Base-by-base conservation (phyloP, 257 asterid species). In the Jacaranda mimosifolia region DNA sequence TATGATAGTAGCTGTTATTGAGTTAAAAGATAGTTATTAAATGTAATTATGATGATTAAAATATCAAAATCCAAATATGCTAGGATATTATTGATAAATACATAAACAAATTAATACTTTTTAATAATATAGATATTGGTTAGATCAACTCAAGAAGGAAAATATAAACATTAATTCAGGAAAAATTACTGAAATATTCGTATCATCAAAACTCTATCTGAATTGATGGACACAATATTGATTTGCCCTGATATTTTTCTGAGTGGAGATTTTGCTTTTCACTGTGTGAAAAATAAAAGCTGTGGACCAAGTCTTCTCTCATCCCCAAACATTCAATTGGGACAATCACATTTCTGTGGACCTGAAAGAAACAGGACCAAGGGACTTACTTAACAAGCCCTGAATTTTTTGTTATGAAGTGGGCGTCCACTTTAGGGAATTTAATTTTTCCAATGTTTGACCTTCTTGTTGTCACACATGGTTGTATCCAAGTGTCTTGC, bases 241-340 rank as follows among this genome's bases (percentile, higher is more conserved):
- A 49, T 56, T 46, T 36, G 59, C 58, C 67, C 18, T 70, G 70
- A 43, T 69, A 62, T 78, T 35, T 77, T 6, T 53, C 76, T 70
- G 74, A 69, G 43, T 79, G 73, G 63, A 67, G 13, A 73, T 62
- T 77, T 79, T 71, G 73, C 73, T 38, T 84, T 73, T 73, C 55
- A 74, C 74, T 84, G 83, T 74, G 72, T 18, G 76, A 18, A 52
- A 43, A 63, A 66, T 77, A 80, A 84, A 88, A 52, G 86, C 75
- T 62, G 87, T 82, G 87, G 87, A 58, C 88, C 89, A 79, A 62
- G 13, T 38, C 48, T 58, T 15, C 48, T 46, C 53, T 59, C 70
- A 55, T 10, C 46, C 68, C 67, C 43, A 4, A 17, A 59, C 49
- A 51, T 60, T 60, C 45, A 52, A 52, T 72, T 63, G 62, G 21